Evolutionary conservation across 805 yeast species (phyloP).

Genomic region (Candida incommunis): DNA sequence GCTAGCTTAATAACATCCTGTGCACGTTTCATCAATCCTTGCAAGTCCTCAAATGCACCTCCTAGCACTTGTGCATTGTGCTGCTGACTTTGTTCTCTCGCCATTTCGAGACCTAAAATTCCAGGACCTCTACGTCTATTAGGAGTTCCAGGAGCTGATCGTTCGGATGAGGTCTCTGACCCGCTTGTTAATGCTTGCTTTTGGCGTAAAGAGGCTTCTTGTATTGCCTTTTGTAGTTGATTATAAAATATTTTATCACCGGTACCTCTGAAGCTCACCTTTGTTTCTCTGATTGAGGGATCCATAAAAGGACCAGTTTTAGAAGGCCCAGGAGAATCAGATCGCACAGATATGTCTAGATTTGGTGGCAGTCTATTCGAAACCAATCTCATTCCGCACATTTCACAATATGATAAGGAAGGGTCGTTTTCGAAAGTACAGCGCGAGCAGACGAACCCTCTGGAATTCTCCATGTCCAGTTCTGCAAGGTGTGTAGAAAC

Average conservation of each 20-base stretch:
- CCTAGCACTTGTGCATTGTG: conserved; percentile 48
- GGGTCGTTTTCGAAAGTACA: conserved; percentile 83
- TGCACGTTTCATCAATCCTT: conserved; percentile 64
- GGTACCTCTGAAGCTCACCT: conserved; percentile 61
- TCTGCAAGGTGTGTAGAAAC: background rate
- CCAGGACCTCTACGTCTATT: conserved; percentile 29
- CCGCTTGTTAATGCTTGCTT: too few relatives aligned
- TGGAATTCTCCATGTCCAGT: background rate
- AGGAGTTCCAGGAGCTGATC: background rate
- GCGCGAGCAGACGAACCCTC: conserved; percentile 28
- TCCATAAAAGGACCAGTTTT: conserved; percentile 2
- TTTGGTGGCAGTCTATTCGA: conserved; percentile 17
- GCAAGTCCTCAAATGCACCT: conserved; percentile 61
- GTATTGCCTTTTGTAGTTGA: conserved; percentile 29
- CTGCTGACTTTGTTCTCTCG: conserved; percentile 38
- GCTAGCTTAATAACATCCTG: conserved; percentile 52
- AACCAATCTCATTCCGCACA: conserved; percentile 56
- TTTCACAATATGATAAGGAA: conserved; percentile 62
- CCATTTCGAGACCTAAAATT: conserved; percentile 51
- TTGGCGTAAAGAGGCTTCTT: background rate
- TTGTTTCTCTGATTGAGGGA: conserved; percentile 22
- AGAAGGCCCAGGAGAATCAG: conserved; percentile 11
- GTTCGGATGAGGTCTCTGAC: background rate
- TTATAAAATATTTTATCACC: conserved; percentile 45
- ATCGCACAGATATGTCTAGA: conserved; percentile 9